Conservation (phyloP, 495 filamentous ascomycete species). For the Bombardia bombarda region DNA sequence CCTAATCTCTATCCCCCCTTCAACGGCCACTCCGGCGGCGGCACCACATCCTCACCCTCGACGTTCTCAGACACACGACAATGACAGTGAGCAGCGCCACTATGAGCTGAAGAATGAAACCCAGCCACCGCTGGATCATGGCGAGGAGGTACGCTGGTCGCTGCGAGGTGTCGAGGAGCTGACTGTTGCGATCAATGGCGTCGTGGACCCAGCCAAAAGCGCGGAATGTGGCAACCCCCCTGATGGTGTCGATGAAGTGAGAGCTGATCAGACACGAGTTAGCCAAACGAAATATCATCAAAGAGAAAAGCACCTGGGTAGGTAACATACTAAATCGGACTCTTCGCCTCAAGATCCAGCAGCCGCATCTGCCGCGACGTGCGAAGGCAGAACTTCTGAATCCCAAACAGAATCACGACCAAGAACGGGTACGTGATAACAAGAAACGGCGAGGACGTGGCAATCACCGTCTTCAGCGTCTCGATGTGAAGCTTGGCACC, state of each 20-base stretch:
- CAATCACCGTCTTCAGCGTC: slow-evolving; percentile 17
- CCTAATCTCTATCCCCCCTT: slow-evolving; percentile 32
- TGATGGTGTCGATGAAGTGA: slow-evolving; percentile 38
- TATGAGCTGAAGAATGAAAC: slow-evolving; percentile 38
- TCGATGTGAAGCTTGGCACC: slow-evolving; percentile 14
- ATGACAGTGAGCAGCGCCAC: slow-evolving; percentile 31
- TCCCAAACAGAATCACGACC: slow-evolving; percentile 27
- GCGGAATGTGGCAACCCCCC: slow-evolving; percentile 41
- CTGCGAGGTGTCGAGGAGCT: slow-evolving; percentile 46
- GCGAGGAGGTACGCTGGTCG: slow-evolving; percentile 43
- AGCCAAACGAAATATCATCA: neutral
- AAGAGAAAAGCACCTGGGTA: too few relatives aligned
- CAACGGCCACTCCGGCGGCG: slow-evolving; percentile 16
- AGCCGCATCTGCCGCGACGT: slow-evolving; percentile 52
- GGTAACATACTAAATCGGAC: slow-evolving; percentile 22
- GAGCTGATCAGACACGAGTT: slow-evolving; percentile 12
- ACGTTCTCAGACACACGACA: slow-evolving; percentile 23
- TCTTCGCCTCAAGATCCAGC: slow-evolving; percentile 42
- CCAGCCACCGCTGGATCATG: slow-evolving; percentile 49
- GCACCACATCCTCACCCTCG: slow-evolving; percentile 14
- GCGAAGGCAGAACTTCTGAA: slow-evolving; percentile 50
- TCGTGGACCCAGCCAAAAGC: slow-evolving; percentile 38
- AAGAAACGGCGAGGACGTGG: slow-evolving; percentile 16
- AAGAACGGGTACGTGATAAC: slow-evolving; percentile 23
- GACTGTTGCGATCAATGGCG: slow-evolving; percentile 38